Percentiles rank a stretch among this genome's conserved stretches.
Conservation (phyloP, 805 yeast genomes). For the Kazachstania martiniae region DNA sequence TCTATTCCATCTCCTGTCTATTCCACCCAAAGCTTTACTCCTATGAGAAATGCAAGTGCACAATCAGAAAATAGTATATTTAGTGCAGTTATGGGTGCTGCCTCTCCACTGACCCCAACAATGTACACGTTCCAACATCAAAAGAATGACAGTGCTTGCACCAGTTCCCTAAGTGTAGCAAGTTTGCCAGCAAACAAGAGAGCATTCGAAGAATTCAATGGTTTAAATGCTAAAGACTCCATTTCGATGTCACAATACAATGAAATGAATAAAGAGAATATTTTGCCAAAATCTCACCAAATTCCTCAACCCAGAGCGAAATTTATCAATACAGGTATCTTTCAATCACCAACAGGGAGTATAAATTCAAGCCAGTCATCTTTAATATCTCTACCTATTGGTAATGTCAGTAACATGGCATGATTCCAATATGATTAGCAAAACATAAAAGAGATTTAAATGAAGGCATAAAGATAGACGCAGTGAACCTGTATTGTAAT, state of each 20-base stretch:
- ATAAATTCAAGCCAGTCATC: constrained; percentile 17
- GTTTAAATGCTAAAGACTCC: constrained; percentile 1
- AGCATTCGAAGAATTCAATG: constrained; percentile 4
- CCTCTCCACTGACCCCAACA: constrained; percentile 27
- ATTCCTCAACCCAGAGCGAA: constrained; percentile 24
- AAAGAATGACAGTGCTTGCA: constrained; percentile 20
- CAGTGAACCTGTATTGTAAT: no score
- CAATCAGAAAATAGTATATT: constrained; percentile 26
- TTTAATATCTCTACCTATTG: constrained; percentile 12
- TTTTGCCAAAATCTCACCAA: constrained; percentile 7
- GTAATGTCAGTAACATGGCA: constrained; percentile 5
- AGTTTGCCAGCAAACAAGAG: constrained; percentile 14
- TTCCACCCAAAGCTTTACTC: constrained; percentile 21
- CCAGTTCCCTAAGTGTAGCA: constrained; percentile 21
- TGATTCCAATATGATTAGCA: no score
- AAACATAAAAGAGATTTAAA: no score
- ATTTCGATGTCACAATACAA: no score
- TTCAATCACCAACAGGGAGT: constrained; percentile 16
- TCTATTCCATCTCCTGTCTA: constrained; percentile 23
- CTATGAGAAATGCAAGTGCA: constrained; percentile 24
- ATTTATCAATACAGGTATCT: constrained; percentile 19
- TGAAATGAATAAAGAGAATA: constrained; percentile 20
- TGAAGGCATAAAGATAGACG: no score
- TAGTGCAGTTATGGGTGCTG: constrained; percentile 15
- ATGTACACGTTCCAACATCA: constrained; percentile 22